Base-by-base conservation (phyloP, 1,139 yeast species). In the Sugiyamaella paludigena region DNA sequence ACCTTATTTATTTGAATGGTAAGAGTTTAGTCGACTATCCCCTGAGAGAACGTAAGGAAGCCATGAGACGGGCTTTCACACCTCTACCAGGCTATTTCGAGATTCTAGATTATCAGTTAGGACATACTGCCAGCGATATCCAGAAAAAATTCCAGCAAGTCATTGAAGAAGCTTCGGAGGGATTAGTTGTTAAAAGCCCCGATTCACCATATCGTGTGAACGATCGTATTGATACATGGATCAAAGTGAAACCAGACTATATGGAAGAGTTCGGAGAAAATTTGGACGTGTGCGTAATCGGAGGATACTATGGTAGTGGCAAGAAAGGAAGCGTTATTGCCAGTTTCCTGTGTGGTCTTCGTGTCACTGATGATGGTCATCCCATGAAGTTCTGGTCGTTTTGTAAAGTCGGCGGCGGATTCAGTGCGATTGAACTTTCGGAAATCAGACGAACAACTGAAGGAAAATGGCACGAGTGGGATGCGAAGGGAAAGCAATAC, bases 221-320 rank as follows among this genome's bases (percentile, higher is more conserved):
- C 16, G 76, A 75, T 42, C 70, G 91, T 47, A 75, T 76, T 40
- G 75, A 76, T 28, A 70, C 74, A 16, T 91, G 98, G 96, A 72
- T 87, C 27, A 92, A 92, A 61, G 79, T 91, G 1, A 92, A 92
- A 64, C 98, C 98, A 0, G 96, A 91, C 58, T 91, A 89, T 63
- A 71, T 89, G 51, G 85, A 82, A 51, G 88, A 85, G 47, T 86
- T 86, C 66, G 96, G 96, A 7, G 96, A 88, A 55, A 86, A 86
- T 58, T 71, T 91, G 55, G 98, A 92, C 66, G 66, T 89, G 40
- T 74, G 82, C 1, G 79, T 92, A 0, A 80, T 91, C 51, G 98
- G 97, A 0, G 84, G 84, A 47, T 81, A 79, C 47, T 81, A 82
- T 11, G 91, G 87, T 0, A 76, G 78, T 29, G 92, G 92, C 45